Evolutionary conservation across 192 early-diverging fungal genomes (phyloP).

Genomic region (Anaeromyces robustus): DNA sequence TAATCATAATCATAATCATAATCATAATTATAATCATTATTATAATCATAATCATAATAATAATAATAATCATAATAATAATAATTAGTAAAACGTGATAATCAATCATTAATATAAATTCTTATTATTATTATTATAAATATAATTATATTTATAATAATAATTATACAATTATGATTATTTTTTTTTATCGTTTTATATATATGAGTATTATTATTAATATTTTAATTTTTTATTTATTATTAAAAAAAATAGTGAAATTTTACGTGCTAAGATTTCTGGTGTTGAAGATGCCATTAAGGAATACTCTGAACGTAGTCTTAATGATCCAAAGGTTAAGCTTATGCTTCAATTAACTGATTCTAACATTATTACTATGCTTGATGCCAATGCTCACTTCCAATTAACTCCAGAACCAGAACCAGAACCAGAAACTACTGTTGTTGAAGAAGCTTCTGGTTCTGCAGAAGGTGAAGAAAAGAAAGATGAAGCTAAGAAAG

Average conservation of each 20-base stretch:
- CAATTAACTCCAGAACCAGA: conserved; percentile 31
- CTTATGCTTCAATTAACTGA: conserved; percentile 66
- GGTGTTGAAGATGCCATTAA: conserved; percentile 58
- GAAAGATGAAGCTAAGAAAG: conserved; percentile 4
- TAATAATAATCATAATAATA: background rate
- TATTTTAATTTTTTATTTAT: background rate
- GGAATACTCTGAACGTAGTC: conserved; percentile 13
- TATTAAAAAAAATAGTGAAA: conserved; percentile 11
- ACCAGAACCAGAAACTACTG: conserved; percentile 13
- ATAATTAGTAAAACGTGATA: background rate
- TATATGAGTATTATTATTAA: background rate
- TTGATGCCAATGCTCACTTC: conserved; percentile 31
- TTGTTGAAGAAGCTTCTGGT: background rate
- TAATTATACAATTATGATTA: no score
- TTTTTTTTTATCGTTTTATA: no score
- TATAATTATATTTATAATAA: no score
- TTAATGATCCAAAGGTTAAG: conserved; percentile 61
- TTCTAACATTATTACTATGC: conserved; percentile 52
- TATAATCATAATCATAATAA: background rate
- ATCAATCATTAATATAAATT: background rate
- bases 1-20: no score
- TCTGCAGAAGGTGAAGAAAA: background rate
- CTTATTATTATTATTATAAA: no score
- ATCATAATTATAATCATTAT: no score
- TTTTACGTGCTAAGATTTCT: conserved; percentile 42